Evolutionary conservation across 2,329 filamentous ascomycete genomes (phyloP).

Genomic region (Davidsoniella virescens): DNA sequence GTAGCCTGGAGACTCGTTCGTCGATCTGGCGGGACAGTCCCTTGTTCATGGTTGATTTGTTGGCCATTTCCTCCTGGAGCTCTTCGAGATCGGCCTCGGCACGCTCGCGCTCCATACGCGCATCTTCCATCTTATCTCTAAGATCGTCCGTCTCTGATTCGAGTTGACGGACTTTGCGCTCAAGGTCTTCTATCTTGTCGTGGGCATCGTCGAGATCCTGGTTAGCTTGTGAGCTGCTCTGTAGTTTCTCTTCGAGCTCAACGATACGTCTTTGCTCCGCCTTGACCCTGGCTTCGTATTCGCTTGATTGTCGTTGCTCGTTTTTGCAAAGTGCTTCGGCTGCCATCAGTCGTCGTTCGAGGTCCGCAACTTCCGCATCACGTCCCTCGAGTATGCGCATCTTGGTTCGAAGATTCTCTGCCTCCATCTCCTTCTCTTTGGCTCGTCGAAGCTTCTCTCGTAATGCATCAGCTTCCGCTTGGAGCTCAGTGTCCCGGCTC

Average conservation of each 20-base stretch:
- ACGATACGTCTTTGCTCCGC: slow-evolving; percentile 32
- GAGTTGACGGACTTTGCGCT: slow-evolving; percentile 35
- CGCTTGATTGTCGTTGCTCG: slow-evolving; percentile 31
- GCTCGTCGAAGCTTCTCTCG: slow-evolving; percentile 5
- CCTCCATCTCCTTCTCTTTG: slow-evolving; percentile 10
- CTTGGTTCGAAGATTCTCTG: slow-evolving; percentile 5
- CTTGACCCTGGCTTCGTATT: slow-evolving; percentile 45
- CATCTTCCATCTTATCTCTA: slow-evolving; percentile 37
- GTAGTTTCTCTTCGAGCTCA: slow-evolving; percentile 38
- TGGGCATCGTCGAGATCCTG: slow-evolving; percentile 39
- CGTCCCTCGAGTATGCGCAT: slow-evolving; percentile 7
- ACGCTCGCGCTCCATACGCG: slow-evolving; percentile 36
- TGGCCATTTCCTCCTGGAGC: slow-evolving; percentile 60
- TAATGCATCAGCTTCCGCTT: slow-evolving; percentile 6
- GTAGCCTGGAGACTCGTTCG: slow-evolving; percentile 49
- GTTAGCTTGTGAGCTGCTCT: slow-evolving; percentile 17
- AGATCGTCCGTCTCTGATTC: slow-evolving; percentile 38
- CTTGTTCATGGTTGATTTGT: slow-evolving; percentile 63
- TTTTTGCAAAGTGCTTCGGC: slow-evolving; percentile 43
- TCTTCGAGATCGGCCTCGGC: slow-evolving; percentile 46
- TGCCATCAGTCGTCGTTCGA: slow-evolving; percentile 32
- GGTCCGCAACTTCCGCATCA: slow-evolving; percentile 12
- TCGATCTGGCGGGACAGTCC: slow-evolving; percentile 60
- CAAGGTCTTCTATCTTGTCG: slow-evolving; percentile 42
- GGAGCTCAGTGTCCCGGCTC: slow-evolving; percentile 5